Percentiles rank a stretch among this genome's conserved stretches.
Evolutionary conservation across 495 filamentous ascomycete genomes (phyloP).

Genomic region (Daldinia grandis): DNA sequence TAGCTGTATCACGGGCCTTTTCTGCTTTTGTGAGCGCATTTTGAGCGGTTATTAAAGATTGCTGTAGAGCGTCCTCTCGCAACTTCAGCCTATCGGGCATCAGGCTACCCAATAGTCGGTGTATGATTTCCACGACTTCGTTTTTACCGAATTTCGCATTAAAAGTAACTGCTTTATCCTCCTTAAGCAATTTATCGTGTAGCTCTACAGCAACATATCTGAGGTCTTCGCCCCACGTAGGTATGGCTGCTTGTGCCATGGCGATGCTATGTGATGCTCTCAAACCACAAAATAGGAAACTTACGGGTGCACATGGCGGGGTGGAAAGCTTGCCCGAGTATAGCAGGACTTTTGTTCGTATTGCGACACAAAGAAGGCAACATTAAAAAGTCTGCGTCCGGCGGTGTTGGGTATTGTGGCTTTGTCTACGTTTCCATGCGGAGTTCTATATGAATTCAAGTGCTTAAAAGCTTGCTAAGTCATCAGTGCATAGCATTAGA

Average conservation of each 20-base stretch:
- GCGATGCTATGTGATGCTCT: background rate
- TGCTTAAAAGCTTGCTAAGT: background rate
- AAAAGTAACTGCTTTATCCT: background rate
- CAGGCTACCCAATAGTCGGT: background rate
- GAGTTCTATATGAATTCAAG: background rate
- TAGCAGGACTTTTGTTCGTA: constrained; percentile 25
- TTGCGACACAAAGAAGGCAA: constrained; percentile 25
- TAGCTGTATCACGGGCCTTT: too few relatives aligned
- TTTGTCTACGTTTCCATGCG: constrained; percentile 23
- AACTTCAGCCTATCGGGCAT: background rate
- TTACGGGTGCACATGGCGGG: background rate
- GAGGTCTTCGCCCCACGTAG: background rate
- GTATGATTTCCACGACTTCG: background rate
- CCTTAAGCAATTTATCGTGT: background rate
- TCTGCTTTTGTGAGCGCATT: background rate
- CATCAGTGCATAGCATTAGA: background rate
- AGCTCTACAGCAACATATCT: background rate
- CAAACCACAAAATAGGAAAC: background rate
- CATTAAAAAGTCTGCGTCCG: constrained; percentile 19
- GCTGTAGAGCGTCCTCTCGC: background rate
- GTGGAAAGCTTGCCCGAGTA: constrained; percentile 7
- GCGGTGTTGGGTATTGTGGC: constrained; percentile 3
- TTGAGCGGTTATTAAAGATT: background rate
- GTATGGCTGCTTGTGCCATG: constrained; percentile 3
- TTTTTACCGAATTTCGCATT: background rate